Conservation (phyloP, 768 basidiomycete species). For the Pisolithus marmoratus region DNA sequence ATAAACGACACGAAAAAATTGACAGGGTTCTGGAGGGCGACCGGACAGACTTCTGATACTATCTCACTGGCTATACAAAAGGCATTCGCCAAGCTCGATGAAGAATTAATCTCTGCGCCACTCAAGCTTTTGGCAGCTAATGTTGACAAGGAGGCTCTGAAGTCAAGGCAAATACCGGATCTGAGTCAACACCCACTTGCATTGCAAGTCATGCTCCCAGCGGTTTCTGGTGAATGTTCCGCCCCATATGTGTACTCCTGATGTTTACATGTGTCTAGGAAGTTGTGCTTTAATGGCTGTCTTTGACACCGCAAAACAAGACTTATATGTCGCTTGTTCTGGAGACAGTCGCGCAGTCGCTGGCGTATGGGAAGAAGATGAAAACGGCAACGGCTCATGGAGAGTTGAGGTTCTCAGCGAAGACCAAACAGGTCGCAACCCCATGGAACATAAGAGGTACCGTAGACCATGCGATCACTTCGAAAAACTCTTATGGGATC, state of each 20-base stretch:
- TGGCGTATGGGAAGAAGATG: conserved; percentile 76
- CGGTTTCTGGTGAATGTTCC: conserved; percentile 58
- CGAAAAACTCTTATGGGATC: conserved; percentile 2
- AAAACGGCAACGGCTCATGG: conserved; percentile 71
- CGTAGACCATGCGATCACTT: conserved; percentile 8
- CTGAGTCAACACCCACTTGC: conserved; percentile 68
- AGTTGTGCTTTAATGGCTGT: conserved; percentile 89
- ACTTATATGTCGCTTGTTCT: conserved; percentile 86
- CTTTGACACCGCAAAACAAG: conserved; percentile 76
- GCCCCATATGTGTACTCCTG: conserved; percentile 1
- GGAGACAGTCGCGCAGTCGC: conserved; percentile 96
- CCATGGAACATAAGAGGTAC: conserved; percentile 77
- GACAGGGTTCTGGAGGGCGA: conserved; percentile 31
- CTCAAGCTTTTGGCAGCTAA: conserved; percentile 61
- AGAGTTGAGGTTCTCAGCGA: conserved; percentile 90
- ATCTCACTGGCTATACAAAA: conserved; percentile 63
- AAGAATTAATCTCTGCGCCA: conserved; percentile 76
- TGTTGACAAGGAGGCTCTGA: conserved; percentile 45
- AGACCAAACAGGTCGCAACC: conserved; percentile 94
- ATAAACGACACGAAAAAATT: conserved; percentile 27
- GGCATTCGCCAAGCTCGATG: conserved; percentile 80
- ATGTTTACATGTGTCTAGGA: conserved; percentile 38
- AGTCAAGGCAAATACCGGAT: conserved; percentile 53
- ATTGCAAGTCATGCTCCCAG: conserved; percentile 70
- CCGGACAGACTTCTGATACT: conserved; percentile 42